These are phyloP conservation scores for Trichoderma atroviride DNA, from an alignment of 2,329 filamentous ascomycete genomes.

Conservation along the genomic window DNA sequence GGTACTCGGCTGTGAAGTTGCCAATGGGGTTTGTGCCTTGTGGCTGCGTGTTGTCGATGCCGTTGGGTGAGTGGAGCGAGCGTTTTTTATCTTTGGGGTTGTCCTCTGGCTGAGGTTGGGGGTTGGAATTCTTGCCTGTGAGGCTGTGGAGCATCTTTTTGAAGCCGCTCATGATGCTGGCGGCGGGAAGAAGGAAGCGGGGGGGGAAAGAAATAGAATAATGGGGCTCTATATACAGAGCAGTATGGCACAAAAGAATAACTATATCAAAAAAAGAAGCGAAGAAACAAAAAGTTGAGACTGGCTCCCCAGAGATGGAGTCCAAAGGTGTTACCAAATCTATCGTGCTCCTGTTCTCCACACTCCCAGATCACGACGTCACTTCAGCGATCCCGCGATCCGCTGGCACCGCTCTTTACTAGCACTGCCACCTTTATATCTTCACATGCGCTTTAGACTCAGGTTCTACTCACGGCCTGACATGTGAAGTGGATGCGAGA, in stretches of 20 bases:
- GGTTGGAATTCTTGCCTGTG: background rate
- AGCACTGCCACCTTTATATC: background rate
- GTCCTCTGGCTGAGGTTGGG: background rate
- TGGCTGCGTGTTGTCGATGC: conserved; percentile 44
- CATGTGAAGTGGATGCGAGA: conserved; percentile 15
- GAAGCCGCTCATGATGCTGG: conserved; percentile 14
- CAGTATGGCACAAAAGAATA: no score
- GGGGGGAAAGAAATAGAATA: no score
- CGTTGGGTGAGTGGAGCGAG: conserved; percentile 5
- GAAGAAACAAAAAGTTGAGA: background rate
- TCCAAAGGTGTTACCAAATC: background rate
- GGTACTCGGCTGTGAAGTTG: conserved; percentile 36
- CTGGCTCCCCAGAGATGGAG: background rate
- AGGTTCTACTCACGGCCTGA: background rate
- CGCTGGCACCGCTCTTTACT: background rate
- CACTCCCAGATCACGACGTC: conserved; percentile 2
- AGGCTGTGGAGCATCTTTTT: background rate
- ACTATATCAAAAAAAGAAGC: no score
- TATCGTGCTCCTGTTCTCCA: background rate
- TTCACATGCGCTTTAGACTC: background rate
- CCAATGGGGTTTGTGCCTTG: conserved; percentile 40
- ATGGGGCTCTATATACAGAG: background rate
- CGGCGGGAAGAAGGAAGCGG: background rate
- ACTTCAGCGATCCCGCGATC: background rate
- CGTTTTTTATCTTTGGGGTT: background rate